Conservation (phyloP, 2,329 filamentous ascomycete species). For the Lachnum nothofagi region DNA sequence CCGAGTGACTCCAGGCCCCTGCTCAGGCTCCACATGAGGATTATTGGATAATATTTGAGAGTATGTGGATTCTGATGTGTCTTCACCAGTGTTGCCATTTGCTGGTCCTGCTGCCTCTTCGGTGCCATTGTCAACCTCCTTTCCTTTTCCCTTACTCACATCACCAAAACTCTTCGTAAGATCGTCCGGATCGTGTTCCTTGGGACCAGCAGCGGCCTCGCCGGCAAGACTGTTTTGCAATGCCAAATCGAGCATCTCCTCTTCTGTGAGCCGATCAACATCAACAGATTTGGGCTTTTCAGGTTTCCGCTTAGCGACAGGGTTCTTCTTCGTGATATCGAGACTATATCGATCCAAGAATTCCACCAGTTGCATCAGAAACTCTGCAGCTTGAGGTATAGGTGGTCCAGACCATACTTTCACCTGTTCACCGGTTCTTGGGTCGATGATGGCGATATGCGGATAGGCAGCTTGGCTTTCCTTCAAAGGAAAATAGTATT, state of each 20-base stretch:
- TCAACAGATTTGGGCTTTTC: conserved; percentile 66
- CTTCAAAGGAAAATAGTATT: conserved; percentile 77
- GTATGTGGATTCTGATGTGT: conserved; percentile 49
- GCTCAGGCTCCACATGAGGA: conserved; percentile 72
- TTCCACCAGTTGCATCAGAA: conserved; percentile 85
- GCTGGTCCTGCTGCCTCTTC: conserved; percentile 33
- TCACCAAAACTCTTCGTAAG: conserved; percentile 64
- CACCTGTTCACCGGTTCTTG: conserved; percentile 91
- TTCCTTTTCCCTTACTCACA: conserved; percentile 51
- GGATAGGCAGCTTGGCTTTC: conserved; percentile 88
- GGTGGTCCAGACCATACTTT: conserved; percentile 90
- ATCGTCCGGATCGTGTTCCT: conserved; percentile 76
- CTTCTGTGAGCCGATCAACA: conserved; percentile 86
- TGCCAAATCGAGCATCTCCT: conserved; percentile 94
- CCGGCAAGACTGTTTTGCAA: conserved; percentile 78
- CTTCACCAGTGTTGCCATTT: conserved; percentile 22
- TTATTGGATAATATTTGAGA: conserved; percentile 64
- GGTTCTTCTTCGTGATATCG: conserved; percentile 83
- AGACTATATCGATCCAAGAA: conserved; percentile 97
- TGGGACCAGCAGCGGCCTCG: conserved; percentile 40
- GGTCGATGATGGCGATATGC: conserved; percentile 92
- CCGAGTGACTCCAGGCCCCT: conserved; percentile 68
- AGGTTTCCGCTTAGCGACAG: conserved; percentile 72
- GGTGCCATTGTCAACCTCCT: conserved; percentile 38
- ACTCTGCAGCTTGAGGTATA: conserved; percentile 70